Conservation (phyloP, 371 early-diverging fungal genomes). For the Apophysomyces trapeziformis region DNA sequence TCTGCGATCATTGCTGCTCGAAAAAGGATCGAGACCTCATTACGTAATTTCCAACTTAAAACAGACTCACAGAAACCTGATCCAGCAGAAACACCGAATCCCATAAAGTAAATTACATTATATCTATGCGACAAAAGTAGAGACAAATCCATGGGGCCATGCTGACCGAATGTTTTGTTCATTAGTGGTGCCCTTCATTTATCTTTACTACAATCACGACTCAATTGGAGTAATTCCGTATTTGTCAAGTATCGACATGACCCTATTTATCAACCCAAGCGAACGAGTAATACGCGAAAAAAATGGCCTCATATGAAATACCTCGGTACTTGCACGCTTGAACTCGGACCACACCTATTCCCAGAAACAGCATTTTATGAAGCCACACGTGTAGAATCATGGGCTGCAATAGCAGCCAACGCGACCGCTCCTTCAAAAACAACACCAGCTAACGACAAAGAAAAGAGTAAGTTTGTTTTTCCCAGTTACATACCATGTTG, state of each 20-base stretch:
- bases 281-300: conserved; percentile 33
- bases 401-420: conserved; percentile 22
- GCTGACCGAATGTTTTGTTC: not conserved
- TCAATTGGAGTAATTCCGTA: conserved; percentile 43
- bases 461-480: not conserved
- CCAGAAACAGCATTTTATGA: conserved; percentile 45
- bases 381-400: conserved; percentile 37
- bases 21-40: conserved; percentile 32
- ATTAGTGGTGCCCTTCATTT: conserved; percentile 37
- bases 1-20: conserved; percentile 41
- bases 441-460: not conserved
- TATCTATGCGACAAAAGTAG: not conserved
- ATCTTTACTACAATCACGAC: conserved; percentile 49
- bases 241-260: conserved; percentile 48
- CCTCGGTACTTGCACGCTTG: conserved; percentile 37
- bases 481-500: too few relatives aligned
- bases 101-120: conserved; percentile 19
- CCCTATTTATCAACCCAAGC: conserved; percentile 39
- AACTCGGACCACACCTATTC: conserved; percentile 48
- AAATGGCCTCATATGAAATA: conserved; percentile 50
- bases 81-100: not conserved
- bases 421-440: not conserved
- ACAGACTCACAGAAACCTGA: conserved; percentile 18
- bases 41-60: conserved; percentile 26
- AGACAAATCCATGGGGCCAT: not conserved